Evolutionary conservation across 495 filamentous ascomycete species (phyloP).

Genomic region (Annulohypoxylon nitens): DNA sequence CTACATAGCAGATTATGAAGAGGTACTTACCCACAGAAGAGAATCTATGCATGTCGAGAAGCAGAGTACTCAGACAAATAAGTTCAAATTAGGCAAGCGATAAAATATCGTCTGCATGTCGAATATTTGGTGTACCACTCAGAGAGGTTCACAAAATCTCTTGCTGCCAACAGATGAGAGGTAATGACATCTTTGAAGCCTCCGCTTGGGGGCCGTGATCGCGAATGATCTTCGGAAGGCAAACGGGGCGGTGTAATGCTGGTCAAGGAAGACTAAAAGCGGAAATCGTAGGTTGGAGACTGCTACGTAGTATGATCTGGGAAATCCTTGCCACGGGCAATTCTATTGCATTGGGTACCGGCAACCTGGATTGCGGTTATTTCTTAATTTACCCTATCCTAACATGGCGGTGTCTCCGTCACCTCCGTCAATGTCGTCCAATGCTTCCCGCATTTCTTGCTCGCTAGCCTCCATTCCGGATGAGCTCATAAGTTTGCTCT

Average conservation of each 20-base stretch:
- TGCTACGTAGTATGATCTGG: constrained; percentile 3
- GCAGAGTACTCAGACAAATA: constrained; percentile 1
- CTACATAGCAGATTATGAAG: not conserved
- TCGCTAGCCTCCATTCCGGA: constrained; percentile 76
- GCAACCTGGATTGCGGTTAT: constrained; percentile 26
- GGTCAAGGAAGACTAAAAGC: constrained; percentile 2
- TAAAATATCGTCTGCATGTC: not conserved
- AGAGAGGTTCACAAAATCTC: constrained; percentile 7
- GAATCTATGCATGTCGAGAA: not conserved
- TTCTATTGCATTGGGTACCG: constrained; percentile 35
- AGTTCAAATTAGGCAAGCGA: constrained; percentile 9
- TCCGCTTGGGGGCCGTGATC: not conserved
- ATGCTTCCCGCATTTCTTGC: constrained; percentile 61
- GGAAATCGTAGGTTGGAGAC: constrained; percentile 20
- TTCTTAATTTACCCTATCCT: constrained; percentile 35
- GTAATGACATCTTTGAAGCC: constrained; percentile 8
- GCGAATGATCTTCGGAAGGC: constrained; percentile 5
- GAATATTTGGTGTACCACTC: not conserved
- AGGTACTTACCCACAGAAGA: not conserved
- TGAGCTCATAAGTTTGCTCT: constrained; percentile 87
- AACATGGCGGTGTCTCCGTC: constrained; percentile 31
- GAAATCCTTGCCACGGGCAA: constrained; percentile 20
- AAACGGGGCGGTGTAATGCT: constrained; percentile 28
- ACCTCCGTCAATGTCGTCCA: constrained; percentile 53
- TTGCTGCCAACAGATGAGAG: constrained; percentile 9